Evolutionary conservation across 2,329 filamentous ascomycete genomes (phyloP).

Genomic region (Exophiala viscosa): DNA sequence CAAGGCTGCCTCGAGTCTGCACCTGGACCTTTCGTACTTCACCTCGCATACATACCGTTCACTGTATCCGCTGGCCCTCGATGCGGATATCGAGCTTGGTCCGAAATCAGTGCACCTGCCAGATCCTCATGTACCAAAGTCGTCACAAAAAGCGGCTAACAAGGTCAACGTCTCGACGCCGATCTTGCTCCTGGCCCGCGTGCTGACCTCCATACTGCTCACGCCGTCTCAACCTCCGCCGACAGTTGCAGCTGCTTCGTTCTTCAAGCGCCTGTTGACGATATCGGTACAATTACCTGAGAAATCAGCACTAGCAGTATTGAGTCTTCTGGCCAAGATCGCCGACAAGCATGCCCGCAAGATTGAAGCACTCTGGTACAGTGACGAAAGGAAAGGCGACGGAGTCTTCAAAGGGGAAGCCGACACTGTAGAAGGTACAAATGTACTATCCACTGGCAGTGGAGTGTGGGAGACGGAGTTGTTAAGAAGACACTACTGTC

Average conservation of each 20-base stretch:
- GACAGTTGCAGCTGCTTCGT: conserved; percentile 81
- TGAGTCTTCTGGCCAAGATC: conserved; percentile 74
- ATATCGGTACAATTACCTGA: conserved; percentile 81
- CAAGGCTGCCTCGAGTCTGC: conserved; percentile 74
- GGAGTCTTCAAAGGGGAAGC: conserved; percentile 75
- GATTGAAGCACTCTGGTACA: conserved; percentile 84
- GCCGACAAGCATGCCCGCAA: conserved; percentile 78
- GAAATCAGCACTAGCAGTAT: conserved; percentile 76
- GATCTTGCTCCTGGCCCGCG: conserved; percentile 84
- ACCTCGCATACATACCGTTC: conserved; percentile 88
- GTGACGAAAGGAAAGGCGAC: conserved; percentile 88
- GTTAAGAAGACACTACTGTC: conserved; percentile 78
- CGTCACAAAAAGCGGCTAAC: conserved; percentile 40
- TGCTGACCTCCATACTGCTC: conserved; percentile 75
- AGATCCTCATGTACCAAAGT: conserved; percentile 55
- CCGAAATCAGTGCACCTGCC: conserved; percentile 70
- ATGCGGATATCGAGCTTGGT: conserved; percentile 79
- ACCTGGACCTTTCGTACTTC: conserved; percentile 93
- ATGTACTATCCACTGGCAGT: conserved; percentile 69
- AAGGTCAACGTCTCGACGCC: conserved; percentile 95
- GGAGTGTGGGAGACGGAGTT: conserved; percentile 95
- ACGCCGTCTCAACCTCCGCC: conserved; percentile 67
- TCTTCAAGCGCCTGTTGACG: conserved; percentile 85
- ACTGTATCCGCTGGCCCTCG: conserved; percentile 71
- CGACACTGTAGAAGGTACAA: conserved; percentile 74